Base-by-base conservation (phyloP, 2,329 filamentous ascomycete genomes). In the Zasmidium angulare region DNA sequence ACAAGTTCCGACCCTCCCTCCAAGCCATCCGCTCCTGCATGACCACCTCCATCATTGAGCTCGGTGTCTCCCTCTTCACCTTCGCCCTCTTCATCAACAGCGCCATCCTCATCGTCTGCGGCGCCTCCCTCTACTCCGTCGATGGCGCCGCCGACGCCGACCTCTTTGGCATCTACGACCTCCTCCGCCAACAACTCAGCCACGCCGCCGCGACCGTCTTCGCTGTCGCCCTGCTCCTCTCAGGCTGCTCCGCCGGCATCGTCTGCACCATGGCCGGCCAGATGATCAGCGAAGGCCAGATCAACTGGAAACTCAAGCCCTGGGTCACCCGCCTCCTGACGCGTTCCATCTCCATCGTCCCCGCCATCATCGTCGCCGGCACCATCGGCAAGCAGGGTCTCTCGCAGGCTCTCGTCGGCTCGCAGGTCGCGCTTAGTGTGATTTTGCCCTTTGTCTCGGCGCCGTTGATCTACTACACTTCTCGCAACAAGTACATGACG, bases 221-320 rank as follows among this genome's bases (percentile, higher is more conserved):
- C 64, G 90, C 90, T 0, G 79, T 96, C 1, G 90, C 91, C 0
- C 78, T 96, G 1, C 82, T 96, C 0, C 83, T 96, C 0, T 93
- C 89, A 0, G 91, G 91, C 9, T 83, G 91, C 12, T 90, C 87
- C 0, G 91, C 91, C 0, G 91, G 91, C 4, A 90, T 96, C 36
- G 88, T 96, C 1, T 96, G 91, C 77, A 96, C 92, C 1, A 95
- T 96, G 66, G 85, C 91, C 0, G 91, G 91, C 0, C 91, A 96
- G 73, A 95, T 96, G 87, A 88, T 96, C 21, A 88, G 86, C 63
- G 91, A 96, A 73, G 91, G 91, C 6, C 90, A 91, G 61, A 74
- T 96, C 48, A 85, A 86, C 50, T 92, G 90, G 89, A 85, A 77
- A 3, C 75, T 93, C 29, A 81, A 81, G 61, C 91, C 91, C 0